These are phyloP conservation scores for Stephania cephalantha DNA, from an alignment of 164 flowering plant genomes.

Conservation along the genomic window DNA sequence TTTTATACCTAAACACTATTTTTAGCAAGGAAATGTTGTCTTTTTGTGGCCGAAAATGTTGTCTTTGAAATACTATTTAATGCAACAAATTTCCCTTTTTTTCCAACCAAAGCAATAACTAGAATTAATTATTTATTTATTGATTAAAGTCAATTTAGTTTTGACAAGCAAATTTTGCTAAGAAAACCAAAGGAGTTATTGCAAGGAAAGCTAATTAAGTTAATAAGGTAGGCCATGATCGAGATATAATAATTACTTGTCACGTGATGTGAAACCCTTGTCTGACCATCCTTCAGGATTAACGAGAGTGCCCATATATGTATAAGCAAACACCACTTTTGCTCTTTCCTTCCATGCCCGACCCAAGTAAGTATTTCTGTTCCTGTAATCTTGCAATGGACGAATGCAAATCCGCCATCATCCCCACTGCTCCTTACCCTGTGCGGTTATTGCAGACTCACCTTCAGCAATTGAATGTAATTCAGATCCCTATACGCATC, in stretches of 20 bases:
- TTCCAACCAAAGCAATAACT: no score
- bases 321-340: slow-evolving; percentile 36
- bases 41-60: no score
- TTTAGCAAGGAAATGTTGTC: no score
- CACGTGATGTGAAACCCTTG: slow-evolving; percentile 10
- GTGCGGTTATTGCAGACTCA: slow-evolving; percentile 36
- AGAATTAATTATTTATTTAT: no score
- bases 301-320: slow-evolving; percentile 31
- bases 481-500: slow-evolving; percentile 23
- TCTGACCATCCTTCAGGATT: slow-evolving; percentile 36
- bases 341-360: slow-evolving; percentile 40
- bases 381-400: slow-evolving; percentile 41
- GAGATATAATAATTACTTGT: slow-evolving; percentile 14
- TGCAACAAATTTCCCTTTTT: no score
- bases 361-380: slow-evolving; percentile 25
- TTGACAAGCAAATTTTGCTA: no score
- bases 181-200: no score
- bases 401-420: slow-evolving; percentile 39
- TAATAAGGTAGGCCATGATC: no score
- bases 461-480: slow-evolving; percentile 25
- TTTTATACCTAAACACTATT: no score
- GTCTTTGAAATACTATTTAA: no score
- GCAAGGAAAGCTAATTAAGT: no score
- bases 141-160: no score
- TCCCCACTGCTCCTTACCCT: slow-evolving; percentile 26